Base-by-base conservation (phyloP, 2,329 filamentous ascomycete species). In the Fusarium pseudoanthophilum region DNA sequence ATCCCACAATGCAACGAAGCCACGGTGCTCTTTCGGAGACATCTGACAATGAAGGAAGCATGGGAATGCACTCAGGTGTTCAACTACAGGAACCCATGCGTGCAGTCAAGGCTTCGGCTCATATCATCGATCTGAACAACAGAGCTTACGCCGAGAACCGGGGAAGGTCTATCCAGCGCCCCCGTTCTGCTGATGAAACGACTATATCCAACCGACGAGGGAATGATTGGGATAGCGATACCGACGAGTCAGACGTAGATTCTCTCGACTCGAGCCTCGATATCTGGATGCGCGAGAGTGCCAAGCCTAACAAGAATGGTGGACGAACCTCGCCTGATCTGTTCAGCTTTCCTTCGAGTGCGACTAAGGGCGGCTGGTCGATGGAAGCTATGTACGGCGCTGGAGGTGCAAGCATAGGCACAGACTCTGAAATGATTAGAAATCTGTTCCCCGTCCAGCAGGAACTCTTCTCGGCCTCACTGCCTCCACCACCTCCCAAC, bases 251-350 rank as follows among this genome's bases (percentile, higher is more conserved):
- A 21, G 80, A 84, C 9, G 75, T 79, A 4, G 80, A 77, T 34
- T 88, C 87, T 4, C 77, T 85, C 7, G 81, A 85, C 2, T 88
- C 86, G 2, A 87, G 85, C 67, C 83, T 87, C 10, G 89, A 90
- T 60, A 87, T 88, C 30, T 91, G 88, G 88, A 84, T 90, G 80
- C 85, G 84, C 11, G 87, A 89, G 77, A 87, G 87, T 60, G 79
- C 84, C 37, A 86, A 86, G 52, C 83, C 85, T 1, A 68, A 69
- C 8, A 64, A 60, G 3, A 78, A 79, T 1, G 77, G 74, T 2
- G 76, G 77, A 13, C 78, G 80, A 32, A 72, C 73, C 2, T 88
- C 87, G 8, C 88, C 88, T 0, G 88, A 90, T 64, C 80, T 90
- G 4, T 90, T 90, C 66, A 82, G 84, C 24, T 89, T 90, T 64